Base-by-base conservation (phyloP, 2,329 filamentous ascomycete species). In the Didymellaceae sp. region DNA sequence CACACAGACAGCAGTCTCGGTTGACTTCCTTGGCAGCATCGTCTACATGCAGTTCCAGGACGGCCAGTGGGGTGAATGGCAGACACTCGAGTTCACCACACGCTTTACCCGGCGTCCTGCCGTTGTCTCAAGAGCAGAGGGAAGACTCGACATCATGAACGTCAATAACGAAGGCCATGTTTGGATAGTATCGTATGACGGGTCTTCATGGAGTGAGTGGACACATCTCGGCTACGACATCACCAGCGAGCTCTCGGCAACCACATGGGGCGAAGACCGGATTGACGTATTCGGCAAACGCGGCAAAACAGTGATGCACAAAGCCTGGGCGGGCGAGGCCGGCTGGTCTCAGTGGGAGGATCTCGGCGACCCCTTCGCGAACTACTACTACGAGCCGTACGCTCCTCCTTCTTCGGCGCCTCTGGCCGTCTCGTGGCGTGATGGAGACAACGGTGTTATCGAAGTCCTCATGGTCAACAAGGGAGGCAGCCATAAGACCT, bases 221-320 rank as follows among this genome's bases (percentile, higher is more conserved):
- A 25, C 21, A 1, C 20, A 38, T 21, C 34, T 38, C 6, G 21
- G 34, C 20, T n/a, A 38, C 21, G 34, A 13, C 5, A 38, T 16
- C 8, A 38, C 21, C 20, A 21, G 34, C 21, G 34, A 38, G 9
- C 13, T 38, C 1, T 21, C 34, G 11, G 34, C 21, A 14, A 38
- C 34, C 7, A 22, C 20, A 10, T 38, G 34, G 34, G 34, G 34
- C n/a, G 20, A 17, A 7, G 34, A 38, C 34, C 13, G 34, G 9
- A 38, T 38, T 7, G 34, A 38, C 14, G 44, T 58, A 4, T 55
- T 55, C 18, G 47, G 24, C 20, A 45, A 39, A 7, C 14, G 13
- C 9, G 21, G 21, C 8, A 16, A 37, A 2, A 32, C 18, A 1
- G 42, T 47, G 5, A 21, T 37, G 8, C 49, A 47, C 22, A 46